Evolutionary conservation across 2,329 filamentous ascomycete genomes (phyloP).

Genomic region (Pseudogymnoascus sp.): DNA sequence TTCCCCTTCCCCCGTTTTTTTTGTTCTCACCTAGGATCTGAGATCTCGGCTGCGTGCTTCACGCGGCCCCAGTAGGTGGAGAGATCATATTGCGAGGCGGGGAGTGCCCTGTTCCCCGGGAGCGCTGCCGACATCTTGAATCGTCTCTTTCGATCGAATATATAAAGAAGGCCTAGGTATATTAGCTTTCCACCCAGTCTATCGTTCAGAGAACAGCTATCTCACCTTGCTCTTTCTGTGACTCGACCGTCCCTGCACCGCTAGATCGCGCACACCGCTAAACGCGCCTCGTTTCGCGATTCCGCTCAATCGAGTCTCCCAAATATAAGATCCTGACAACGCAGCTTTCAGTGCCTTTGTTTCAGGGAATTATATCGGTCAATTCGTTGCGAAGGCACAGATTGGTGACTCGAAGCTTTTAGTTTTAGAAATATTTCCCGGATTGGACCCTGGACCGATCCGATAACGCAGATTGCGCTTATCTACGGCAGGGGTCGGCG

Average conservation of each 20-base stretch:
- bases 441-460: background rate
- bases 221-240: background rate
- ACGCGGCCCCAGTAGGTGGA: slow-evolving; percentile 93
- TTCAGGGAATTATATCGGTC: background rate
- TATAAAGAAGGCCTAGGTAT: background rate
- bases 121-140: slow-evolving; percentile 54
- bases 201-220: background rate
- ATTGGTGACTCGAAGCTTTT: background rate
- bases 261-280: background rate
- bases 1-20: background rate
- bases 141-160: background rate
- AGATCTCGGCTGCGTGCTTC: slow-evolving; percentile 76
- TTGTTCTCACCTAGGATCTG: slow-evolving; percentile 76
- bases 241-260: background rate
- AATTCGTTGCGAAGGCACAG: background rate
- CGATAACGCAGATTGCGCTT: slow-evolving; percentile 5
- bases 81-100: slow-evolving; percentile 86
- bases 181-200: background rate
- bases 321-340: background rate
- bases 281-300: background rate
- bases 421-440: background rate
- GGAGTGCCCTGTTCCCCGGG: slow-evolving; percentile 67
- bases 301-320: background rate
- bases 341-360: background rate
- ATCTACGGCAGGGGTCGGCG: background rate